Conservation (phyloP, 2,329 filamentous ascomycete species). For the Aspergillus ustus region DNA sequence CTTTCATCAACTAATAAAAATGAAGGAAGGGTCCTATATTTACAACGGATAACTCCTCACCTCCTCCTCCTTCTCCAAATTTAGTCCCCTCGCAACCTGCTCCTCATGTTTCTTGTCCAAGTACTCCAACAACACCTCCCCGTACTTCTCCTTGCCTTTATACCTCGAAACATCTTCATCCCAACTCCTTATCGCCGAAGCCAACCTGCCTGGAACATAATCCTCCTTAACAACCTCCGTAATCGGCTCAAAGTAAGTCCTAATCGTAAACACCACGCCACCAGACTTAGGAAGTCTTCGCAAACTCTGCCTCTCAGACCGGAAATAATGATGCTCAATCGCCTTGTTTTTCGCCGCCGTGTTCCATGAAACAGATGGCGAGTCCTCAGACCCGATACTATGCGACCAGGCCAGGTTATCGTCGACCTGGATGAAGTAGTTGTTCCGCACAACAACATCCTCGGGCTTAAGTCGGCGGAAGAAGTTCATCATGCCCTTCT, state of each 20-base stretch:
- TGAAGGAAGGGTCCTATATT: neutral
- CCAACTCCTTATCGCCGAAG: constrained; percentile 81
- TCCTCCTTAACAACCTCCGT: constrained; percentile 70
- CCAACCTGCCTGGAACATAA: constrained; percentile 77
- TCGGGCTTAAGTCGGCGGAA: constrained; percentile 73
- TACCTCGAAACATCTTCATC: constrained; percentile 76
- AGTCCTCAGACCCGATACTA: constrained; percentile 76
- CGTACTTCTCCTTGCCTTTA: constrained; percentile 77
- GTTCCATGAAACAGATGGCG: constrained; percentile 68
- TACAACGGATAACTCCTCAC: constrained; percentile 65
- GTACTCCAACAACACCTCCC: constrained; percentile 74
- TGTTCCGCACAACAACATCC: constrained; percentile 70
- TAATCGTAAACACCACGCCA: constrained; percentile 73
- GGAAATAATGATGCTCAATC: constrained; percentile 75
- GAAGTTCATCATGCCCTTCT: constrained; percentile 81
- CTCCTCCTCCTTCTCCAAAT: constrained; percentile 65
- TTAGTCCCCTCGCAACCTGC: constrained; percentile 70
- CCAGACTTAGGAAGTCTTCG: constrained; percentile 64
- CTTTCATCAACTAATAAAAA: neutral
- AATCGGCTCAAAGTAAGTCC: constrained; percentile 78
- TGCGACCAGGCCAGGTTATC: constrained; percentile 75
- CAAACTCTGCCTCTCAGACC: constrained; percentile 75
- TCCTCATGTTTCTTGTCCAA: constrained; percentile 74
- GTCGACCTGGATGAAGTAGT: constrained; percentile 89
- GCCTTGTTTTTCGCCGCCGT: constrained; percentile 75